phyloP scores from a whole-genome alignment of 768 basidiomycete species.

The Lactarius hatsudake region DNA sequence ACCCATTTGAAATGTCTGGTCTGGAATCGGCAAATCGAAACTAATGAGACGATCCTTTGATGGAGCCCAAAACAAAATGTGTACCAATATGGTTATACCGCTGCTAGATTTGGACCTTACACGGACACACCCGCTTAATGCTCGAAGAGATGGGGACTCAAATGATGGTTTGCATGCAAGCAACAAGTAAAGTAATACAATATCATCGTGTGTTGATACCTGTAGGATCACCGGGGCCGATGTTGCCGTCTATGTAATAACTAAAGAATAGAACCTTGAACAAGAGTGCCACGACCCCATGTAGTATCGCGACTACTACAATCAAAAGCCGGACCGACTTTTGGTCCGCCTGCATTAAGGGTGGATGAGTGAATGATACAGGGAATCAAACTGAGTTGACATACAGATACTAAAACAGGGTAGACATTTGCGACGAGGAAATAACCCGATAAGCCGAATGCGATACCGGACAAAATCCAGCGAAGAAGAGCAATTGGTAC shows the following conservation, averaged over 20 bases:
- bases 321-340: conserved; percentile 84
- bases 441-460: conserved; percentile 78
- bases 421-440: conserved; percentile 86
- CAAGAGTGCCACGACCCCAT: conserved; percentile 75
- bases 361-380: not conserved
- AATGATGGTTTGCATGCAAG: not conserved
- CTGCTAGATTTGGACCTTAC: not conserved
- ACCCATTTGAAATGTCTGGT: conserved; percentile 6
- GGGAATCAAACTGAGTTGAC: conserved; percentile 32
- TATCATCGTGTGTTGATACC: conserved; percentile 3
- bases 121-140: conserved; percentile 11
- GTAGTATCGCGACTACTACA: conserved; percentile 68
- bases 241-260: conserved; percentile 47
- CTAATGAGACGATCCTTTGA: not conserved
- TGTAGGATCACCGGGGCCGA: conserved; percentile 38
- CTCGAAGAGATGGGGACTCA: not conserved
- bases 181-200: not conserved
- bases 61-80: not conserved
- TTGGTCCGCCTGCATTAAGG: conserved; percentile 64
- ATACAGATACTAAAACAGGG: conserved; percentile 80
- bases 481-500: conserved; percentile 80
- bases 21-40: not conserved
- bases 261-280: conserved; percentile 81
- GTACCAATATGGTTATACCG: not conserved
- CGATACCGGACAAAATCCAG: conserved; percentile 74